Conservation (phyloP, 352 stramenopile species). For the Salisapilia sapeloensis region DNA sequence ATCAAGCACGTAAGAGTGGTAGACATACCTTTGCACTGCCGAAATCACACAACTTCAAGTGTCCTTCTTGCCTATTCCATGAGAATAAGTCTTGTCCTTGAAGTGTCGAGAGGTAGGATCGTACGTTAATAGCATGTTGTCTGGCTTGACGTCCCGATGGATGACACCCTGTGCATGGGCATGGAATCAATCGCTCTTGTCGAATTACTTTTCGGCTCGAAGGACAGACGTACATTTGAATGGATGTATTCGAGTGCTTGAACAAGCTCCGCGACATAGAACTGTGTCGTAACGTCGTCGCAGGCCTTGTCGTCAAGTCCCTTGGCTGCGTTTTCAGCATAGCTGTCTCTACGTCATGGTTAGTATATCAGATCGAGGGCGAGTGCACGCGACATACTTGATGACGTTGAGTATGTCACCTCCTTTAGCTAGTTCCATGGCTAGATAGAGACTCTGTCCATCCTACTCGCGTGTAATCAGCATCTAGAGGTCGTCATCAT, state of each 20-base stretch:
- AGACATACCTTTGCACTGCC: slow-evolving; percentile 57
- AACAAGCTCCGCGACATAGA: slow-evolving; percentile 88
- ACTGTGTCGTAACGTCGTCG: slow-evolving; percentile 65
- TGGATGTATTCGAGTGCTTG: slow-evolving; percentile 91
- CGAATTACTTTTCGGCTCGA: background rate
- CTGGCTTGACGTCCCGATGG: slow-evolving; percentile 92
- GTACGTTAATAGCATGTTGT: slow-evolving; percentile 78
- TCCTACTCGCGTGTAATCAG: slow-evolving; percentile 25
- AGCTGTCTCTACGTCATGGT: too few species aligned
- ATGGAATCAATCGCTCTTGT: slow-evolving; percentile 1
- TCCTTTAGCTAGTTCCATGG: slow-evolving; percentile 73
- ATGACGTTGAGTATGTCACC: slow-evolving; percentile 73
- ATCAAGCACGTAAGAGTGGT: slow-evolving; percentile 1
- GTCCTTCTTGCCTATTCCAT: slow-evolving; percentile 29
- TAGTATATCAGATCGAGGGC: background rate
- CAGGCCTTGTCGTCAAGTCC: slow-evolving; percentile 45
- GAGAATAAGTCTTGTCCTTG: background rate
- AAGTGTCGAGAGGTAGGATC: background rate
- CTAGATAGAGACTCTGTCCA: slow-evolving; percentile 74
- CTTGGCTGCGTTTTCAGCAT: slow-evolving; percentile 20
- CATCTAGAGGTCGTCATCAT: background rate
- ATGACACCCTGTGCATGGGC: slow-evolving; percentile 72
- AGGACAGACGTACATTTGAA: slow-evolving; percentile 29
- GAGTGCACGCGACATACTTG: slow-evolving; percentile 27
- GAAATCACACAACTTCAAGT: slow-evolving; percentile 86